A percentile compares a stretch with the other conserved stretches of the same genome.
Evolutionary conservation across 768 basidiomycete genomes (phyloP).

Genomic region (Psilocybe cubensis): DNA sequence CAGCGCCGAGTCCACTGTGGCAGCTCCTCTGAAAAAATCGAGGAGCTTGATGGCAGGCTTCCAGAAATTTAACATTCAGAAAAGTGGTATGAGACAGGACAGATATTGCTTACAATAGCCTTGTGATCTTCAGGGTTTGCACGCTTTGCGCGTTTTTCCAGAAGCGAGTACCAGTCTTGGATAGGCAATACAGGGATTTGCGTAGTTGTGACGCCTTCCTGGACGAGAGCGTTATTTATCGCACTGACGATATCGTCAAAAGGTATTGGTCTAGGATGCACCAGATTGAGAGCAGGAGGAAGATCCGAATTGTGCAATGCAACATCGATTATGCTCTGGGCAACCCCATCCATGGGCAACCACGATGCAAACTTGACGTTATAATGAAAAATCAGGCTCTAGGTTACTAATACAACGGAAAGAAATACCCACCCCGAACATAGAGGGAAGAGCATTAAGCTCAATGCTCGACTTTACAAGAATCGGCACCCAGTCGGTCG

Average conservation of each 20-base stretch:
- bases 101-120: conserved; percentile 31
- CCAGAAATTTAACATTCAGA: background rate
- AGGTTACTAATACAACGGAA: background rate
- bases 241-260: conserved; percentile 30
- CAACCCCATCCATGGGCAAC: conserved; percentile 40
- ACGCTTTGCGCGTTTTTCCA: conserved; percentile 25
- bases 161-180: conserved; percentile 29
- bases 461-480: conserved; percentile 38
- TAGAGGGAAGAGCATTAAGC: conserved; percentile 31
- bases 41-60: conserved; percentile 39
- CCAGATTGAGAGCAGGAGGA: conserved; percentile 36
- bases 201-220: conserved; percentile 11
- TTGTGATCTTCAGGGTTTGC: conserved; percentile 28
- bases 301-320: conserved; percentile 22
- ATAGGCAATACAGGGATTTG: conserved; percentile 27
- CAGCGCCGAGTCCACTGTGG: conserved; percentile 19
- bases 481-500: conserved; percentile 43
- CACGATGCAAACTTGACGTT: conserved; percentile 34
- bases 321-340: conserved; percentile 33
- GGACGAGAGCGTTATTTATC: conserved; percentile 21
- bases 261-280: conserved; percentile 37
- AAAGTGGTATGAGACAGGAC: background rate
- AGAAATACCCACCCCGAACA: conserved; percentile 26
- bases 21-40: conserved; percentile 26
- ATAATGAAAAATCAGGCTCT: background rate